These are phyloP conservation scores for Nannochloropsis oceanica DNA, from an alignment of 108 stramenopile species.

Conservation along the genomic window DNA sequence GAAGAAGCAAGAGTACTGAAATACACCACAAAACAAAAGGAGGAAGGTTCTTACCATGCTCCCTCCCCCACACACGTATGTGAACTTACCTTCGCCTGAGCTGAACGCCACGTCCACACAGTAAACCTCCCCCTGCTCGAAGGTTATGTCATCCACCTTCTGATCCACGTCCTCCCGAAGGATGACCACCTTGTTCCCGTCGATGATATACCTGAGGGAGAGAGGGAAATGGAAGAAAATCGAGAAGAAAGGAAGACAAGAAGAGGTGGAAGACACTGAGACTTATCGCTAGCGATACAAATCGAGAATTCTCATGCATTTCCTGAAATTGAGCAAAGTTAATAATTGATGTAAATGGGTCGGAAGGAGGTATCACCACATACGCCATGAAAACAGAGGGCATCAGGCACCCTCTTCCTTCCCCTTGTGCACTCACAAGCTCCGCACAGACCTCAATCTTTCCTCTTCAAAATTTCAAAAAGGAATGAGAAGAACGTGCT, in stretches of 20 bases:
- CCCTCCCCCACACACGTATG: not conserved
- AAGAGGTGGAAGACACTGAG: not conserved
- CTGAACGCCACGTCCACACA: conserved; percentile 90
- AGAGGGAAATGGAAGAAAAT: not conserved
- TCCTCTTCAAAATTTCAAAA: too few species aligned
- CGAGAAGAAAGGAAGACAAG: not conserved
- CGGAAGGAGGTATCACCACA: too few species aligned
- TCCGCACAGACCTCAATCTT: too few species aligned
- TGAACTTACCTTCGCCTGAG: conserved; percentile 72
- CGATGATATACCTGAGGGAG: conserved; percentile 57
- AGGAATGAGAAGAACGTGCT: too few species aligned
- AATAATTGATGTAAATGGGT: too few species aligned
- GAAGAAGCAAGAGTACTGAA: not conserved
- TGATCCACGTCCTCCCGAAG: conserved; percentile 49
- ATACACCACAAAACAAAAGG: not conserved
- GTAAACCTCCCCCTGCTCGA: conserved; percentile 61
- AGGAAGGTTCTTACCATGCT: not conserved
- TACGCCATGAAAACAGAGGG: too few species aligned
- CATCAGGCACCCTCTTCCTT: too few species aligned
- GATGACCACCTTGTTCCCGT: conserved; percentile 85
- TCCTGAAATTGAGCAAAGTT: too few species aligned
- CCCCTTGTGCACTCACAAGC: too few species aligned
- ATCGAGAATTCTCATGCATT: not conserved
- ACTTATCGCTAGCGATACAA: not conserved
- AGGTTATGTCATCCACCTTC: conserved; percentile 35